Conservation (phyloP, 2,329 filamentous ascomycete genomes). For the Uncinocarpus reesii region DNA sequence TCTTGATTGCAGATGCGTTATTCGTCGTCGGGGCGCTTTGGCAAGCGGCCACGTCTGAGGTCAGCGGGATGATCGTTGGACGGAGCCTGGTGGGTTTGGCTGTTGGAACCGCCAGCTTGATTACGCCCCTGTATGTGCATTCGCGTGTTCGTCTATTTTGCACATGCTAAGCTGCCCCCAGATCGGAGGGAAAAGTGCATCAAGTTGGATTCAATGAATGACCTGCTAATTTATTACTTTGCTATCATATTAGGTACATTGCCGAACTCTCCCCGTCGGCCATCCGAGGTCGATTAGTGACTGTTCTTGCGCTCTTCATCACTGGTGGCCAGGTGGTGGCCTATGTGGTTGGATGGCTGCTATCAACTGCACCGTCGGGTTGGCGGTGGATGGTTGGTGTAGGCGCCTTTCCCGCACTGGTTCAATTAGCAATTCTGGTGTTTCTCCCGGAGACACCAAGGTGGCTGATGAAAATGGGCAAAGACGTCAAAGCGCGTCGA, state of each 20-base stretch:
- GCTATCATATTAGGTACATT: constrained; percentile 50
- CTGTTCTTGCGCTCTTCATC: constrained; percentile 70
- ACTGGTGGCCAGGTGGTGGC: constrained; percentile 83
- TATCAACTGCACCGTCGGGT: constrained; percentile 51
- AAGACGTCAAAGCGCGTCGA: constrained; percentile 49
- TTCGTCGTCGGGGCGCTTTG: constrained; percentile 38
- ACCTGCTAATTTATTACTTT: not conserved
- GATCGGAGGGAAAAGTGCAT: not conserved
- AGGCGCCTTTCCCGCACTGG: constrained; percentile 62
- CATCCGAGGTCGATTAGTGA: constrained; percentile 68
- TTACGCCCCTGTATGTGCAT: constrained; percentile 60
- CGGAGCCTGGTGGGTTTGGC: constrained; percentile 40
- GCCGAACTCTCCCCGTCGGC: constrained; percentile 71
- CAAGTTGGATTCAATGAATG: not conserved
- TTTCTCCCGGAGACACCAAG: constrained; percentile 80
- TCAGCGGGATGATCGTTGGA: constrained; percentile 39
- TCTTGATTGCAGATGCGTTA: constrained; percentile 38
- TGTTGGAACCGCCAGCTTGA: constrained; percentile 52
- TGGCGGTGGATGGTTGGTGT: constrained; percentile 92
- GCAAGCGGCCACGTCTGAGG: constrained; percentile 33
- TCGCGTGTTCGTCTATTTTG: too few relatives aligned
- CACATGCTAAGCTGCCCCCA: too few relatives aligned
- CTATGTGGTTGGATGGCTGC: constrained; percentile 70
- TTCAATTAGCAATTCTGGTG: constrained; percentile 59
- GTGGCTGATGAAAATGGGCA: constrained; percentile 66